A percentile compares a stretch with the other conserved stretches of the same genome.
phyloP scores from a whole-genome alignment of 1,139 yeast genomes.

The Sugiyamaella grinbergsii region DNA sequence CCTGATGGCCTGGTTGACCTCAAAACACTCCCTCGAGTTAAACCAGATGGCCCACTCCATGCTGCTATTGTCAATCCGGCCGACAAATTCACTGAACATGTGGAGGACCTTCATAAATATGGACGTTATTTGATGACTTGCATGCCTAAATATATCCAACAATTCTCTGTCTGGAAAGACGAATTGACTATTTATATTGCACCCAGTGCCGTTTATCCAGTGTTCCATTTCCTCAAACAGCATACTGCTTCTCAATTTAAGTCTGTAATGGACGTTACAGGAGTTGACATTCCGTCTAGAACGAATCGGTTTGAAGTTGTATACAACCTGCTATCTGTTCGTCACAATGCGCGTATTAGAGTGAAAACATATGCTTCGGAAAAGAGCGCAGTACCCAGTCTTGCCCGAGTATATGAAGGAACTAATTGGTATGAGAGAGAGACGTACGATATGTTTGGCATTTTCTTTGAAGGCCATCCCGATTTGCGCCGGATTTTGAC shows the following conservation, averaged over 20 bases:
- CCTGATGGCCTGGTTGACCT: conserved; percentile 42
- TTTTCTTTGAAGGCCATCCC: conserved; percentile 86
- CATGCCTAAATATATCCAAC: conserved; percentile 80
- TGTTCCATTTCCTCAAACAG: conserved; percentile 66
- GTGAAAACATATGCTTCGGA: conserved; percentile 89
- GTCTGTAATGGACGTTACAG: conserved; percentile 78
- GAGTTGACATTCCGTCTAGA: conserved; percentile 84
- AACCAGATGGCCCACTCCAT: conserved; percentile 44
- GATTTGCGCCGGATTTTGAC: conserved; percentile 89
- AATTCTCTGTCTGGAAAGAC: conserved; percentile 88
- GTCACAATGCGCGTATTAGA: conserved; percentile 84
- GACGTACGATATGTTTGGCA: conserved; percentile 82
- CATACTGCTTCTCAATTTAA: conserved; percentile 84
- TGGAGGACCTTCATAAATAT: conserved; percentile 78
- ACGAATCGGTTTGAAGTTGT: conserved; percentile 85
- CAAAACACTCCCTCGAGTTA: conserved; percentile 39
- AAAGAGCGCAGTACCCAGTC: conserved; percentile 77
- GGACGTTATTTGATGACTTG: conserved; percentile 79
- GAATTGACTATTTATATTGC: conserved; percentile 77
- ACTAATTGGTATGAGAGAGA: conserved; percentile 92
- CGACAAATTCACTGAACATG: conserved; percentile 67
- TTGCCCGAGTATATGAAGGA: conserved; percentile 70
- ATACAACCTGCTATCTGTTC: conserved; percentile 75
- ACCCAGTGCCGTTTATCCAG: conserved; percentile 73
- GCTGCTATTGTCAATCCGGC: conserved; percentile 77